Conservation (phyloP, 2,329 filamentous ascomycete species). For the Phialophora verrucosa region DNA sequence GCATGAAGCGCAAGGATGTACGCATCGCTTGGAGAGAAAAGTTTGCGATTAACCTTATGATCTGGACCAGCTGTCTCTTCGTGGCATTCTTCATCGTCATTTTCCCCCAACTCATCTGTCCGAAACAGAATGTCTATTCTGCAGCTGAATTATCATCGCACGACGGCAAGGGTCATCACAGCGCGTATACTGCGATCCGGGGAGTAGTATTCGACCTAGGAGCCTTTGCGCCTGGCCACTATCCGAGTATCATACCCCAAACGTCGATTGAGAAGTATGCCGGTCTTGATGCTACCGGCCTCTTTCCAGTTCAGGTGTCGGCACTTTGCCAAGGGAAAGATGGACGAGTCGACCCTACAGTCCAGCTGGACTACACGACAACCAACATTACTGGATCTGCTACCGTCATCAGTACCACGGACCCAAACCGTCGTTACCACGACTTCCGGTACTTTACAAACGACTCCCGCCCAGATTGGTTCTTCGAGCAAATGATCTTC, state of each 20-base stretch:
- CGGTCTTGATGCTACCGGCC: slow-evolving; percentile 79
- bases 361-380: slow-evolving; percentile 82
- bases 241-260: slow-evolving; percentile 68
- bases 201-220: slow-evolving; percentile 87
- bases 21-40: slow-evolving; percentile 96
- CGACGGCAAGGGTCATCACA: slow-evolving; percentile 69
- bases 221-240: slow-evolving; percentile 75
- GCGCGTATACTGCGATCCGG: slow-evolving; percentile 79
- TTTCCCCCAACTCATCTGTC: slow-evolving; percentile 88
- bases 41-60: slow-evolving; percentile 95
- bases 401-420: slow-evolving; percentile 67
- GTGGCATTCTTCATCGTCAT: slow-evolving; percentile 88
- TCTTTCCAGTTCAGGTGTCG: slow-evolving; percentile 94
- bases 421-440: slow-evolving; percentile 81
- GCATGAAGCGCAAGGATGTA: slow-evolving; percentile 91
- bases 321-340: slow-evolving; percentile 82
- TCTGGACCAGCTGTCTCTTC: slow-evolving; percentile 82
- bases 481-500: slow-evolving; percentile 81
- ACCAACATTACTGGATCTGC: slow-evolving; percentile 75
- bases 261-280: slow-evolving; percentile 78
- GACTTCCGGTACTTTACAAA: slow-evolving; percentile 88
- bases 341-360: slow-evolving; percentile 69
- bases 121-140: slow-evolving; percentile 86
- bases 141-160: slow-evolving; percentile 73
- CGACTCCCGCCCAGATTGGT: slow-evolving; percentile 88